Conservation (phyloP, 805 yeast genomes). For the Yamadazyma ubonensis region DNA sequence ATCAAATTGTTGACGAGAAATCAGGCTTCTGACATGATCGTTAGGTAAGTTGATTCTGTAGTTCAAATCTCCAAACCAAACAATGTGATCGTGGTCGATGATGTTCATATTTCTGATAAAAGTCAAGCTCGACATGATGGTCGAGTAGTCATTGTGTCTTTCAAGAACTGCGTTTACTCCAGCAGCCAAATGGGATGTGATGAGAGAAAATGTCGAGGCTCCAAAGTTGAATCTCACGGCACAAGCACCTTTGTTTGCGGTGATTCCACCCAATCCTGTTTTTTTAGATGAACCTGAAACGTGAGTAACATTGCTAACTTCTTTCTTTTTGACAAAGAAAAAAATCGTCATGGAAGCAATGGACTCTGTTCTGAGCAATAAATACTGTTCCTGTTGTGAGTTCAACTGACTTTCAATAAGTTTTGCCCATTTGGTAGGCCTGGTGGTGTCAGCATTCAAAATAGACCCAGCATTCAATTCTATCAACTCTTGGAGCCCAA, state of each 20-base stretch:
- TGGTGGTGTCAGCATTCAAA: conserved; percentile 77
- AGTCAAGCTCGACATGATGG: conserved; percentile 70
- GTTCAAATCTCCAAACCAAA: conserved; percentile 96
- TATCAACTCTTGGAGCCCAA: conserved; percentile 93
- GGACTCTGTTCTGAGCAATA: conserved; percentile 71
- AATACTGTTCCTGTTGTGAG: conserved; percentile 42
- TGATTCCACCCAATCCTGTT: conserved; percentile 94
- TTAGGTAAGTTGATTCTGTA: conserved; percentile 72
- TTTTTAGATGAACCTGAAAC: conserved; percentile 95
- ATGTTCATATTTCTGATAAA: conserved; percentile 73
- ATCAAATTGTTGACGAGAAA: conserved; percentile 45
- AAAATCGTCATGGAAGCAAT: conserved; percentile 68
- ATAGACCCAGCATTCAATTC: conserved; percentile 92
- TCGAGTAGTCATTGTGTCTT: conserved; percentile 78
- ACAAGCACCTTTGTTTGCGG: conserved; percentile 96
- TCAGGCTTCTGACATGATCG: conserved; percentile 65
- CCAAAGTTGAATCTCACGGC: conserved; percentile 87
- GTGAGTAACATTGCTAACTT: conserved; percentile 52
- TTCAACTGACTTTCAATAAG: conserved; percentile 64
- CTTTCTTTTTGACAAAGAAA: conserved; percentile 52
- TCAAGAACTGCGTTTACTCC: conserved; percentile 81
- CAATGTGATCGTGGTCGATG: conserved; percentile 75
- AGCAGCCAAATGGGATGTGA: conserved; percentile 93
- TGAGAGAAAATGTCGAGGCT: conserved; percentile 73
- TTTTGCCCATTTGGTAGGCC: conserved; percentile 76